Evolutionary conservation across 1,139 yeast genomes (phyloP), one percentile per base, ranked within the genome.

Genomic region (Scheffersomyces segobiensis): DNA sequence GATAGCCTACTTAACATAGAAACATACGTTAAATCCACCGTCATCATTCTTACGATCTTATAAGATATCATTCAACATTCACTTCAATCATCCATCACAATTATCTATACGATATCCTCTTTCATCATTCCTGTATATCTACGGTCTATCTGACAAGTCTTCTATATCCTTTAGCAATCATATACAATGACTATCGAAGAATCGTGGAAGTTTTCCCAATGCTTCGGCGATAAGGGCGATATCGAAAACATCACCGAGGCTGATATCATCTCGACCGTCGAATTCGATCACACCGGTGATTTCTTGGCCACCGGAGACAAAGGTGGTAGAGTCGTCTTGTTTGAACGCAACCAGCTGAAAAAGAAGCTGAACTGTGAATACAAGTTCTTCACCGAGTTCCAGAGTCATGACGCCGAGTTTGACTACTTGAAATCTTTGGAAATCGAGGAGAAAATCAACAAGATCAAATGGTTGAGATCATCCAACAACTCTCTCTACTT

Each of bases 141-240:
- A 14, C 26, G 7, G 26, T 24, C 42, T 32, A 14, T 32, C 17
- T 32, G 3, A 14, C 42, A 32, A 32, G 42, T 14, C 42, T 32
- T 32, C 17, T 17, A 12, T 32, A 32, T 32, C 42, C 42, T 19
- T 8, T 48, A 19, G n/a, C 8, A 19, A 48, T 20, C 21, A 56
- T 56, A 49, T 46, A 54, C 53, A 53, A 60, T 60, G 63, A 57
- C 64, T 18, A 58, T 55, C 26, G 67, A 65, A 55, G 82, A 78
- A 60, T 70, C 76, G 52, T 85, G 89, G 89, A 89, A 88, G 72
- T 89, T 90, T 71, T 87, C 93, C 65, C 95, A 89, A 76, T 95
- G 99, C 74, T 95, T 95, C 80, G 99, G 99, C 63, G 99, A 95
- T 75, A 95, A 96, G 75, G 97, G 97, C 52, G 99, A 95, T 72